Evolutionary conservation across 768 basidiomycete genomes (phyloP).

Genomic region (Fomitopsis pulvina): DNA sequence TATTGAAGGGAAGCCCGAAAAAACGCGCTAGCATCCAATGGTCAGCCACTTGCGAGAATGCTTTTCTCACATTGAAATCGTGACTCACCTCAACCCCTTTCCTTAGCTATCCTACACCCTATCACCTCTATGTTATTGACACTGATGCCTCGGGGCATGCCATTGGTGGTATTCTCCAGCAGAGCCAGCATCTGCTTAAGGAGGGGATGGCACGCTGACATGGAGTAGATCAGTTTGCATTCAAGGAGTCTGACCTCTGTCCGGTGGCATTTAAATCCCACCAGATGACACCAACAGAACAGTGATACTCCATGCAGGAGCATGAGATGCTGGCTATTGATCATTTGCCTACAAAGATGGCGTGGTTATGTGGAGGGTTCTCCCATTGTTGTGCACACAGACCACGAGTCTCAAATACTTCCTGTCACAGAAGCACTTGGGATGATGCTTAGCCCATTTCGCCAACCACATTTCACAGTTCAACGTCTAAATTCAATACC

Average conservation of each 20-base stretch:
- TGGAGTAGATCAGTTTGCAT: not conserved
- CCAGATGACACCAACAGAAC: constrained; percentile 2
- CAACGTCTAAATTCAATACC: constrained; percentile 8
- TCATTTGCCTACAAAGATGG: constrained; percentile 15
- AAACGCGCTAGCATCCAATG: constrained; percentile 2
- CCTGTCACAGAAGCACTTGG: constrained; percentile 12
- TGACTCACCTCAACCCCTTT: constrained; percentile 19
- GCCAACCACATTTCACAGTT: constrained; percentile 16
- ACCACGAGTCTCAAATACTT: constrained; percentile 21
- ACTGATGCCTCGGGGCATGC: constrained; percentile 6
- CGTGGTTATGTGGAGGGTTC: constrained; percentile 17
- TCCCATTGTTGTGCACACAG: constrained; percentile 17
- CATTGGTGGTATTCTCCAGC: constrained; percentile 5
- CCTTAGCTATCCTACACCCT: constrained; percentile 2
- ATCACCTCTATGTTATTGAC: constrained; percentile 6
- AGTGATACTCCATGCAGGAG: constrained; percentile 3
- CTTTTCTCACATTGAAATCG: not conserved
- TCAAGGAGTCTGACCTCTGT: constrained; percentile 2
- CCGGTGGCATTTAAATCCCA: constrained; percentile 3
- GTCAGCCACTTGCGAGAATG: constrained; percentile 4
- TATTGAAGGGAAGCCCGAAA: constrained; percentile 1
- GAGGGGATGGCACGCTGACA: constrained; percentile 4
- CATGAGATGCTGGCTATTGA: constrained; percentile 7
- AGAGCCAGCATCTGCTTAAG: not conserved
- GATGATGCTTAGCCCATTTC: constrained; percentile 17